These are phyloP conservation scores for Xylaria digitata DNA, from an alignment of 2,329 filamentous ascomycete genomes.

Conservation along the genomic window DNA sequence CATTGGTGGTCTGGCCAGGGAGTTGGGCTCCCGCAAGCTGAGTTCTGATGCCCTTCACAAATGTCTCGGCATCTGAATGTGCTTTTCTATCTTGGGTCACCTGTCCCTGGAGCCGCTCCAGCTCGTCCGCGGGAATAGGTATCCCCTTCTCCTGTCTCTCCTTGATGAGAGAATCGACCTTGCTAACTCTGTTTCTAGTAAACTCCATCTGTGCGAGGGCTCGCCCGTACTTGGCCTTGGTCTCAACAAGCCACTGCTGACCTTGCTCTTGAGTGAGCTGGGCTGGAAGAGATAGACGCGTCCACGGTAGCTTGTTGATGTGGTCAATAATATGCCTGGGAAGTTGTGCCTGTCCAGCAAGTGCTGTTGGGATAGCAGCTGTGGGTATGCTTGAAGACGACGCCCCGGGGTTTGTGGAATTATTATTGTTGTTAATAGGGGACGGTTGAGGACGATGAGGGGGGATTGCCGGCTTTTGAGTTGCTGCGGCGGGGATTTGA, in stretches of 20 bases:
- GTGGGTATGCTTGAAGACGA: constrained; percentile 24
- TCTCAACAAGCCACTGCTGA: constrained; percentile 39
- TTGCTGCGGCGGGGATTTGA: constrained; percentile 40
- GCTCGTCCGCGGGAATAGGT: constrained; percentile 40
- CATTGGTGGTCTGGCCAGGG: constrained; percentile 28
- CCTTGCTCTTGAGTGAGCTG: constrained; percentile 40
- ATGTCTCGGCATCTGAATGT: constrained; percentile 43
- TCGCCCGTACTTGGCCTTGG: constrained; percentile 43
- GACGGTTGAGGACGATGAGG: constrained; percentile 38
- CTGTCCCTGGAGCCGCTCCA: constrained; percentile 41
- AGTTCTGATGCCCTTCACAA: constrained; percentile 42
- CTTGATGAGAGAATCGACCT: constrained; percentile 43
- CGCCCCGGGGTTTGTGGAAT: constrained; percentile 17
- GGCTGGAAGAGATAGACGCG: constrained; percentile 33
- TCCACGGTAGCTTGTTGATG: constrained; percentile 45
- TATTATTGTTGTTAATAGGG: constrained; percentile 10
- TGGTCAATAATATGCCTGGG: constrained; percentile 46
- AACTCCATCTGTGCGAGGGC: constrained; percentile 47
- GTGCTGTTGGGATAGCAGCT: constrained; percentile 2
- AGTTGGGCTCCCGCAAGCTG: constrained; percentile 36
- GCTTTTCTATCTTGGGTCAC: constrained; percentile 38
- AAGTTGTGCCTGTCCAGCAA: constrained; percentile 19
- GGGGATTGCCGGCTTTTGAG: constrained; percentile 37
- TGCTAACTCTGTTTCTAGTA: constrained; percentile 35
- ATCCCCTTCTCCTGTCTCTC: constrained; percentile 45